Evolutionary conservation across 2,329 filamentous ascomycete genomes (phyloP).

Genomic region (Phoma sp.): DNA sequence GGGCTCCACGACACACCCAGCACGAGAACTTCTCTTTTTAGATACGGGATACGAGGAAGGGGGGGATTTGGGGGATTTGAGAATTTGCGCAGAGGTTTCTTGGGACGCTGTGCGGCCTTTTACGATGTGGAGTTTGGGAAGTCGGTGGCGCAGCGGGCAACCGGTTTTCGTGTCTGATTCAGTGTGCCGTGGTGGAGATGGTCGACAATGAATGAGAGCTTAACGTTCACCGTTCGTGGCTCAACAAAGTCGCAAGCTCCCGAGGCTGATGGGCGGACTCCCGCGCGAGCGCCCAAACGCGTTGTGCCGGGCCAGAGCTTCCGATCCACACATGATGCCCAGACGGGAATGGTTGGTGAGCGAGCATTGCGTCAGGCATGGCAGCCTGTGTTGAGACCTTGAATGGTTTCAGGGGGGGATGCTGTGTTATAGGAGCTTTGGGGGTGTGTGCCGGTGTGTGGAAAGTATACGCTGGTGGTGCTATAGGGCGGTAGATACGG

Average conservation of each 20-base stretch:
- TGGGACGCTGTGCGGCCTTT: no score
- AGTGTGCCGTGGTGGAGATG: no score
- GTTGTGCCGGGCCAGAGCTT: slow-evolving; percentile 7
- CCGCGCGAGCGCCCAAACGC: slow-evolving; percentile 1
- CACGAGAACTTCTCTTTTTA: no score
- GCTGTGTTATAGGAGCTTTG: background rate
- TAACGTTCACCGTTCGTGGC: slow-evolving; percentile 10
- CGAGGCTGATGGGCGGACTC: background rate
- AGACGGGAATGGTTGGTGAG: slow-evolving; percentile 11
- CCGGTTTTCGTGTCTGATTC: no score
- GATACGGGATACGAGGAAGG: no score
- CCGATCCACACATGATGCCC: slow-evolving; percentile 24
- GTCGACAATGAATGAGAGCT: no score
- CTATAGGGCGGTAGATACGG: background rate
- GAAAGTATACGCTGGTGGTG: background rate
- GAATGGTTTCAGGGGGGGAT: slow-evolving; percentile 6
- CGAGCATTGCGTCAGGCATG: background rate
- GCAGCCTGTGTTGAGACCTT: slow-evolving; percentile 5
- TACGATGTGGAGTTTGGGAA: no score
- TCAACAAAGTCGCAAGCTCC: slow-evolving; percentile 5
- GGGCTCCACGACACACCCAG: no score
- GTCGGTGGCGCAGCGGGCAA: no score
- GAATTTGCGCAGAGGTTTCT: no score
- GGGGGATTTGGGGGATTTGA: no score
- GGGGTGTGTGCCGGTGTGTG: background rate